Conservation (phyloP, 768 basidiomycete genomes). For the Auricularia auricula-judae region DNA sequence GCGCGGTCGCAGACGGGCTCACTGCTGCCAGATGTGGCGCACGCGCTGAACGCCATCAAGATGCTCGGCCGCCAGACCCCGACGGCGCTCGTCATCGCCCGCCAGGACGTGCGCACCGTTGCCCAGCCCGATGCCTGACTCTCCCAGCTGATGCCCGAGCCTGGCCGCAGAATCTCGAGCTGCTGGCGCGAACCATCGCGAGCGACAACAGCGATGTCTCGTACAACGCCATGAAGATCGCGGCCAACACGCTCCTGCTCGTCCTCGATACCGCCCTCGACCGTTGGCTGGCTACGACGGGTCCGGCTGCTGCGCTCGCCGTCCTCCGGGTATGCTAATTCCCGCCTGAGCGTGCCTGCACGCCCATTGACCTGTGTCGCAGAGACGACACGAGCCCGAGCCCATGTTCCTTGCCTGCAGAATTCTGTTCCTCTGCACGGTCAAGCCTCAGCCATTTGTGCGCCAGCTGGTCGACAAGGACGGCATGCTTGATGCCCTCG, state of each 20-base stretch:
- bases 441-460: conserved; percentile 36
- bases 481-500: conserved; percentile 49
- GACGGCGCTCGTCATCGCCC: conserved; percentile 52
- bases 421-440: conserved; percentile 66
- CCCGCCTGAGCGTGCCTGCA: not conserved
- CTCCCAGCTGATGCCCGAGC: not conserved
- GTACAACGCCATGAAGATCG: conserved; percentile 52
- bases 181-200: conserved; percentile 40
- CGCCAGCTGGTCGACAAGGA: conserved; percentile 48
- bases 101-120: conserved; percentile 20
- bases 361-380: not conserved
- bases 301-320: conserved; percentile 43
- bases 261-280: conserved; percentile 44
- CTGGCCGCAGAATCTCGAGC: conserved; percentile 35
- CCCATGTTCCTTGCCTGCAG: conserved; percentile 65
- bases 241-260: conserved; percentile 72
- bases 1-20: conserved; percentile 4
- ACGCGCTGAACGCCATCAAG: conserved; percentile 63
- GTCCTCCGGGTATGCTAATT: conserved; percentile 44
- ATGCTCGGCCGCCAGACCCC: conserved; percentile 59
- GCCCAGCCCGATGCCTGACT: not conserved
- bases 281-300: conserved; percentile 53
- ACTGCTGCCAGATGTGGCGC: conserved; percentile 44
- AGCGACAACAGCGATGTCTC: conserved; percentile 49
- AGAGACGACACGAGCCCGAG: conserved; percentile 24